Conservation (phyloP, 805 yeast genomes). For the Ogataea neopini region DNA sequence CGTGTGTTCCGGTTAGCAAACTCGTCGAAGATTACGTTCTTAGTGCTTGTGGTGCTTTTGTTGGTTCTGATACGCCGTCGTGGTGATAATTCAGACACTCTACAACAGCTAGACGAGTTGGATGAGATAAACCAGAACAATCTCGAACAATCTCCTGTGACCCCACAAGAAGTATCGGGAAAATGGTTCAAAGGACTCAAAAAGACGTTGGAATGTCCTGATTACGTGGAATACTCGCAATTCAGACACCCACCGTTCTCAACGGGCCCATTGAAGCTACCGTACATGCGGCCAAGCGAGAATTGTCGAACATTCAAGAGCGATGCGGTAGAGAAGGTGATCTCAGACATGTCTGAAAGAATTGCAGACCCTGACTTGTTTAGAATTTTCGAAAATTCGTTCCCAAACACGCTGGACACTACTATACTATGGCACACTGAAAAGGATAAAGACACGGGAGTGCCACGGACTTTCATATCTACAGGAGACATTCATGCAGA, state of each 20-base stretch:
- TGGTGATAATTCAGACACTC: slow-evolving; percentile 3
- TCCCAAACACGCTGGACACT: slow-evolving; percentile 88
- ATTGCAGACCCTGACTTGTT: slow-evolving; percentile 67
- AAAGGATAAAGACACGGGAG: slow-evolving; percentile 16
- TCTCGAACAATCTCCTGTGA: too few species aligned
- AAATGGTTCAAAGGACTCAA: slow-evolving; percentile 27
- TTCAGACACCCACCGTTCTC: slow-evolving; percentile 57
- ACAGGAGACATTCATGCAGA: slow-evolving; percentile 95
- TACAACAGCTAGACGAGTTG: slow-evolving; percentile 1
- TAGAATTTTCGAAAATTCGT: slow-evolving; percentile 73
- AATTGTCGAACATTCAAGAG: slow-evolving; percentile 75
- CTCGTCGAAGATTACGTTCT: slow-evolving; percentile 21
- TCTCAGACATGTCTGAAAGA: slow-evolving; percentile 50
- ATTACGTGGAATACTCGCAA: slow-evolving; percentile 62
- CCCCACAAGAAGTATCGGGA: neutral
- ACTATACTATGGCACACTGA: slow-evolving; percentile 71
- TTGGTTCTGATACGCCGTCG: slow-evolving; percentile 7
- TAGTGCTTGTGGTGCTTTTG: slow-evolving; percentile 12
- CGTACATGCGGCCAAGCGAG: slow-evolving; percentile 74
- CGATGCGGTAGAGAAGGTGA: slow-evolving; percentile 57
- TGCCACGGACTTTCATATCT: slow-evolving; percentile 71
- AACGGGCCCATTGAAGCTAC: slow-evolving; percentile 53
- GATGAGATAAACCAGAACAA: too few species aligned
- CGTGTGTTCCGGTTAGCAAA: slow-evolving; percentile 11
- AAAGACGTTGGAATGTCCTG: slow-evolving; percentile 46